Conservation (phyloP, 371 early-diverging fungal genomes). For the Chytridiales sp. region DNA sequence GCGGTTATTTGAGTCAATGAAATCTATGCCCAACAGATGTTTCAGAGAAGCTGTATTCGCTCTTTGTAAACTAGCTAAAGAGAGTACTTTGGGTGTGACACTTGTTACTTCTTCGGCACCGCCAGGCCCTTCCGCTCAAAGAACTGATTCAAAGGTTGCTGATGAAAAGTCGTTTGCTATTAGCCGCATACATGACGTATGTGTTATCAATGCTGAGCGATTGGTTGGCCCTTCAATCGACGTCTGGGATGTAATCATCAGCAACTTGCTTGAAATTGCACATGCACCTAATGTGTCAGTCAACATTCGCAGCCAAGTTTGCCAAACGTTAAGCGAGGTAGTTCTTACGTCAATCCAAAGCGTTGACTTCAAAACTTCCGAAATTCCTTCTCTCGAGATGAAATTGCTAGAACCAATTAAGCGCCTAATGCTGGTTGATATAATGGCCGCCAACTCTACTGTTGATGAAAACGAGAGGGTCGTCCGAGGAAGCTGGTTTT, state of each 20-base stretch:
- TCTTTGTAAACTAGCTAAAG: slow-evolving; percentile 67
- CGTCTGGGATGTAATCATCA: slow-evolving; percentile 73
- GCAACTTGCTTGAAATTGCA: slow-evolving; percentile 78
- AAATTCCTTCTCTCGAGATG: slow-evolving; percentile 55
- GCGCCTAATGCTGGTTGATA: slow-evolving; percentile 26
- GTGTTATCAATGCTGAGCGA: slow-evolving; percentile 66
- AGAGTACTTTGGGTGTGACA: slow-evolving; percentile 10
- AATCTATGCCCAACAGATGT: slow-evolving; percentile 59
- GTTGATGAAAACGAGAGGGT: slow-evolving; percentile 10
- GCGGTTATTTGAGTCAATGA: slow-evolving; percentile 72
- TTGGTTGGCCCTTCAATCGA: slow-evolving; percentile 51
- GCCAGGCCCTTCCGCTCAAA: slow-evolving; percentile 12
- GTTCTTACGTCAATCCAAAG: slow-evolving; percentile 70
- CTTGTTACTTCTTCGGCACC: slow-evolving; percentile 7
- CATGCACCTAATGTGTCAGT: slow-evolving; percentile 55
- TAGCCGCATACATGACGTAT: slow-evolving; percentile 74
- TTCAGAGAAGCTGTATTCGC: slow-evolving; percentile 70
- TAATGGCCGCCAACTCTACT: background rate
- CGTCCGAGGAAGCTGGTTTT: slow-evolving; percentile 36
- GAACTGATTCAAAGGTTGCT: slow-evolving; percentile 28
- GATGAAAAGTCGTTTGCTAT: slow-evolving; percentile 83
- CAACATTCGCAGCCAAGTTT: slow-evolving; percentile 77
- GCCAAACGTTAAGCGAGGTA: slow-evolving; percentile 77
- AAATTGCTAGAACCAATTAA: slow-evolving; percentile 51
- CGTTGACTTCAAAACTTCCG: slow-evolving; percentile 48